Evolutionary conservation across 2,329 filamentous ascomycete genomes (phyloP), one percentile per base, ranked within the genome.

Genomic region (Scedosporium aurantiacum): DNA sequence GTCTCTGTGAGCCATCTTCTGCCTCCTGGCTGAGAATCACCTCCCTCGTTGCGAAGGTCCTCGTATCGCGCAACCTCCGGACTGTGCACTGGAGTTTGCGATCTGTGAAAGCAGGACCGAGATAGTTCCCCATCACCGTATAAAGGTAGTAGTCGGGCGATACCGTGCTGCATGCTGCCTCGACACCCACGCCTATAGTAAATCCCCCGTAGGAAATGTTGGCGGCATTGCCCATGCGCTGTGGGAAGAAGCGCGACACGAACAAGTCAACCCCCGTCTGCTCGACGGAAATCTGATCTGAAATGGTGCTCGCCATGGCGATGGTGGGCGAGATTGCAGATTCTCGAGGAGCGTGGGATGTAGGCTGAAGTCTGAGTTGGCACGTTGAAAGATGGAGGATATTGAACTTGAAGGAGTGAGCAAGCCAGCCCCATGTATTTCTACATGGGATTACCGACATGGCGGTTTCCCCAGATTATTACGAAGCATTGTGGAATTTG

Each of bases 21-120:
- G 68, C 68, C 28, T 63, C 65, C 63, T 79, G 77, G 56, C 65
- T 70, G 50, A 78, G 69, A 62, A 74, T 69, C 2, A 79, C 71
- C 5, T 73, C 67, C 6, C 75, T 68, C 1, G 76, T 79, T 4
- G 72, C 72, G 59, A 79, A 79, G 2, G 74, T 75, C 54, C 72
- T 71, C 3, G 77, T 79, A 62, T 74, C 71, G 3, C 77, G 71
- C 7, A 74, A 65, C 12, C 63, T 63, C 14, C 67, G 67, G 10
- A 76, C 72, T 2, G 64, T 66, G 52, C 69, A 70, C 18, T 61
- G 64, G 12, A 78, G 63, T 10, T 68, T 69, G n/a, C 71, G 70
- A 47, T 74, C 71, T 4, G 68, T 73, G 56, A 69, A 64, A 14
- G 76, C 71, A 4, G 77, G 75, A 4, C 76, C 74, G 1, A 78